phyloP scores from a whole-genome alignment of 2,329 filamentous ascomycete genomes.

The Penicillium sclerotigenum region DNA sequence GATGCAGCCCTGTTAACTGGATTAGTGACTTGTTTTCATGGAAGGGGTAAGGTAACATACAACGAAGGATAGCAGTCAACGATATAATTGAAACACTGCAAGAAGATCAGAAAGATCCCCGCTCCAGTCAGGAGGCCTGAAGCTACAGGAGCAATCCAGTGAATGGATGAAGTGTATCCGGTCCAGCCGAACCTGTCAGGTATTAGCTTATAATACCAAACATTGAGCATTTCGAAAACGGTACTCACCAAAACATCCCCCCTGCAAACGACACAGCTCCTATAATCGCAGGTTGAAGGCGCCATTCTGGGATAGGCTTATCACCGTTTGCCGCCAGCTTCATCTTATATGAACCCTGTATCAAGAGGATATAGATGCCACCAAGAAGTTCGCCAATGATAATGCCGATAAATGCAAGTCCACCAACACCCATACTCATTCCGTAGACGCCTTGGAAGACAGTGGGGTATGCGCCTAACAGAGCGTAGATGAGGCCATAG shows the following conservation, averaged over 20 bases:
- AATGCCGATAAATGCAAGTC: conserved; percentile 82
- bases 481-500: conserved; percentile 31
- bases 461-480: conserved; percentile 37
- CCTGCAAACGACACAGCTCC: conserved; percentile 52
- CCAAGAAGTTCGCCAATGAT: conserved; percentile 68
- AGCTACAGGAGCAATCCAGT: conserved; percentile 40
- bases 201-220: background rate
- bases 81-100: conserved; percentile 57
- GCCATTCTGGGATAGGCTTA: conserved; percentile 56
- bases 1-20: conserved; percentile 1
- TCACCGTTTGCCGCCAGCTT: conserved; percentile 66
- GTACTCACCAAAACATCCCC: conserved; percentile 63
- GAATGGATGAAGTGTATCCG: conserved; percentile 48
- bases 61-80: conserved; percentile 57
- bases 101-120: conserved; percentile 56
- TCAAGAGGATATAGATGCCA: conserved; percentile 60
- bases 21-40: conserved; percentile 4
- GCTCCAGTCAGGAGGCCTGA: conserved; percentile 55
- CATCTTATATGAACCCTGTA: conserved; percentile 64
- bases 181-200: conserved; percentile 62
- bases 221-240: too few species aligned
- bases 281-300: conserved; percentile 51
- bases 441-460: conserved; percentile 38
- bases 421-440: conserved; percentile 67
- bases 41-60: conserved; percentile 18